phyloP scores from a whole-genome alignment of 208 protist species.

The Acanthamoeba royreba region DNA sequence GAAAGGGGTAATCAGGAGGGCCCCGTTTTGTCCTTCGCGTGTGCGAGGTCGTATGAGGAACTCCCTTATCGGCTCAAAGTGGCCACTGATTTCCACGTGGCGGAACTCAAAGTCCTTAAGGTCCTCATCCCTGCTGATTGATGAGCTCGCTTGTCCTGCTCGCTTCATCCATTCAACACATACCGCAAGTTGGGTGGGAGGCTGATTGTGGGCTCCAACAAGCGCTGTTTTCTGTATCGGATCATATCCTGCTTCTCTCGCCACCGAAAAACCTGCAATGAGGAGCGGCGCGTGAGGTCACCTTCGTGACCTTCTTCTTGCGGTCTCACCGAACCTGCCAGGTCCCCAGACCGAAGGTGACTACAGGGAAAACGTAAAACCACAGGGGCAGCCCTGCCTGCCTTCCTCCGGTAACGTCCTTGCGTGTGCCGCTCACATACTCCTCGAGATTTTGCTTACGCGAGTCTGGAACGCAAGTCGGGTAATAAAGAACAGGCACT shows the following conservation, averaged over 20 bases:
- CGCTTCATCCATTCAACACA: neutral
- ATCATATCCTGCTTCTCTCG: conserved; percentile 5
- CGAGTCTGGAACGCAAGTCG: no score
- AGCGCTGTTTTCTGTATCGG: neutral
- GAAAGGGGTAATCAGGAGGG: neutral
- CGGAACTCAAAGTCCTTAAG: neutral
- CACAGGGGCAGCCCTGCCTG: neutral
- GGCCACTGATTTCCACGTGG: neutral
- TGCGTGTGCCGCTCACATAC: no score
- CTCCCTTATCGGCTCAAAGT: neutral
- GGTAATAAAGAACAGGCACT: no score
- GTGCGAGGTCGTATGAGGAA: neutral
- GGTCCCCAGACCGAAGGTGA: conserved; percentile 7
- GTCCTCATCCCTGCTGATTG: neutral
- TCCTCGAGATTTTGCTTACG: no score
- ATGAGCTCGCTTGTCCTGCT: no score
- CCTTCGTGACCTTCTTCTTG: no score
- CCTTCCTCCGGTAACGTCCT: neutral
- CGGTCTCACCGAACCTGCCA: neutral
- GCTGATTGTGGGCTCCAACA: neutral
- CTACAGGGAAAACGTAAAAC: neutral
- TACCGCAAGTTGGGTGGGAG: neutral
- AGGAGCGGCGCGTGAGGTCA: neutral
- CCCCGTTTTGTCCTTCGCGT: neutral
- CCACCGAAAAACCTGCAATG: neutral